Conservation (phyloP, 2,329 filamentous ascomycete genomes). For the Fusarium tuaranense region DNA sequence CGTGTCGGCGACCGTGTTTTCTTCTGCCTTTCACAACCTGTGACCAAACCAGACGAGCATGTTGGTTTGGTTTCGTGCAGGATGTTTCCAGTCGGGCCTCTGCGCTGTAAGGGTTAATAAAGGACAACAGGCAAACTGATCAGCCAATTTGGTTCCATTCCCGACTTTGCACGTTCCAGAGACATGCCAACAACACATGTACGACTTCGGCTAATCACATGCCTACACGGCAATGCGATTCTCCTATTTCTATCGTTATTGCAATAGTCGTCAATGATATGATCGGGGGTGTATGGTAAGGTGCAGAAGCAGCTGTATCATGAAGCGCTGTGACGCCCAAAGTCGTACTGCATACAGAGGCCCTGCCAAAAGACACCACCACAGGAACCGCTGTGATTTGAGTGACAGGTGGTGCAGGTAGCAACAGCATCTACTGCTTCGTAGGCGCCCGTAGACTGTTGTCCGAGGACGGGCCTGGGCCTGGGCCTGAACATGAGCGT, state of each 20-base stretch:
- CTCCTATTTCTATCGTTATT: not conserved
- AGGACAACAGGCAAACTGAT: not conserved
- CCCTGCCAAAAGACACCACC: slow-evolving; percentile 7
- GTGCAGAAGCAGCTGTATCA: not conserved
- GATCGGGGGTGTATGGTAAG: not conserved
- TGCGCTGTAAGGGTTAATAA: not conserved
- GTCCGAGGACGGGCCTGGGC: not conserved
- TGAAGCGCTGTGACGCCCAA: slow-evolving; percentile 8
- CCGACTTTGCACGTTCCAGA: not conserved
- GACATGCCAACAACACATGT: slow-evolving; percentile 3
- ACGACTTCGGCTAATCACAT: slow-evolving; percentile 27
- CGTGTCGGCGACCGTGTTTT: not conserved
- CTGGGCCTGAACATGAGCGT: not conserved
- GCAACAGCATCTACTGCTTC: slow-evolving; percentile 7
- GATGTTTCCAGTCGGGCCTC: not conserved
- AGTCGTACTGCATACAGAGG: slow-evolving; percentile 8
- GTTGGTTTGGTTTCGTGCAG: not conserved
- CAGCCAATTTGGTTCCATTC: not conserved
- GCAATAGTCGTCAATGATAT: not conserved
- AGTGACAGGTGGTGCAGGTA: slow-evolving; percentile 21
- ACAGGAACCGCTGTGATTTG: slow-evolving; percentile 24
- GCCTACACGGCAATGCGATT: slow-evolving; percentile 25
- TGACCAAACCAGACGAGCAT: not conserved
- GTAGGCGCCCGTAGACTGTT: slow-evolving; percentile 1
- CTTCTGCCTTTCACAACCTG: not conserved